phyloP scores from a whole-genome alignment of 768 basidiomycete genomes.

The Calvatia gigantea region DNA sequence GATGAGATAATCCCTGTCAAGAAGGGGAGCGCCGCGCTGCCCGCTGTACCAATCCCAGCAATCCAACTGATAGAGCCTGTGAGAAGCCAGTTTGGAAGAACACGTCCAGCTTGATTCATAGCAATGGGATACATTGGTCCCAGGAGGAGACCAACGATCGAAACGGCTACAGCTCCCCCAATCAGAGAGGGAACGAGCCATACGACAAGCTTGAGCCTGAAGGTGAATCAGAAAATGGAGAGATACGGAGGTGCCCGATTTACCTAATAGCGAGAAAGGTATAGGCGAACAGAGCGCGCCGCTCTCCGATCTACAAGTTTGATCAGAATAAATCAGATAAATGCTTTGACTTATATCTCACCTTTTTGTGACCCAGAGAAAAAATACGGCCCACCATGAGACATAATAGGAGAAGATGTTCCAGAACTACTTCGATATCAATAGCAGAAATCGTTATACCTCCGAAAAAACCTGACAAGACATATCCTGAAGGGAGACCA shows the following conservation, averaged over 20 bases:
- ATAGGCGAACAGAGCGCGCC: slow-evolving; percentile 50
- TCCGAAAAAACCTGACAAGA: slow-evolving; percentile 50
- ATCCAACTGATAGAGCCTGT: slow-evolving; percentile 67
- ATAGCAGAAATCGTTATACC: slow-evolving; percentile 30
- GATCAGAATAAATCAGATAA: too few species aligned
- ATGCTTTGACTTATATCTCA: slow-evolving; percentile 18
- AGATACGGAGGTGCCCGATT: slow-evolving; percentile 14
- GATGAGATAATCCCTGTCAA: slow-evolving; percentile 67
- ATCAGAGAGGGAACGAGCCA: slow-evolving; percentile 70
- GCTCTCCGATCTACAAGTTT: slow-evolving; percentile 48
- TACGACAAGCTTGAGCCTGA: slow-evolving; percentile 58
- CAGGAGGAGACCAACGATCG: slow-evolving; percentile 63
- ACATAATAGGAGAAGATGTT: slow-evolving; percentile 30
- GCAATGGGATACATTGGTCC: slow-evolving; percentile 75
- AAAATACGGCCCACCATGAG: slow-evolving; percentile 51
- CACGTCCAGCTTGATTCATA: slow-evolving; percentile 65
- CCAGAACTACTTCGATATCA: not conserved
- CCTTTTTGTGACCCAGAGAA: slow-evolving; percentile 54
- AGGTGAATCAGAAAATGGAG: not conserved
- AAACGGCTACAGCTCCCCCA: slow-evolving; percentile 60
- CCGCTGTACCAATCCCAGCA: slow-evolving; percentile 66
- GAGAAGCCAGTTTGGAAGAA: slow-evolving; percentile 70
- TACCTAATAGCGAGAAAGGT: slow-evolving; percentile 48
- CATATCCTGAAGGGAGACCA: slow-evolving; percentile 42
- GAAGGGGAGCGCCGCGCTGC: slow-evolving; percentile 70